Percentiles rank a stretch among this genome's conserved stretches.
These are phyloP conservation scores for Zygosaccharomyces pseudobailii DNA, from an alignment of 1,139 yeast species.

Conservation along the genomic window DNA sequence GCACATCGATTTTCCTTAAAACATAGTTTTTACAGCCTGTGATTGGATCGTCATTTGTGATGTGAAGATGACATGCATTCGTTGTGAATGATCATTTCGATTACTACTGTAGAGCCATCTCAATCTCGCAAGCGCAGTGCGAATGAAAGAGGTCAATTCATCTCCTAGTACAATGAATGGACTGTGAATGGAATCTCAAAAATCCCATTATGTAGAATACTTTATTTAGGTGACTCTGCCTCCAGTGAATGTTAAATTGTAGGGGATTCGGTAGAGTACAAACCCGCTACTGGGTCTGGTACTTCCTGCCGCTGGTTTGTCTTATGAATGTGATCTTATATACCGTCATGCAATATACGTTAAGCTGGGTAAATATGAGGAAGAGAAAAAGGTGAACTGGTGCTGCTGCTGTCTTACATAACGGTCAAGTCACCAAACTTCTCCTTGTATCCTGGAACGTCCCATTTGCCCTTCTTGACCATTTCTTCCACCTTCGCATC, in stretches of 20 bases:
- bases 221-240: no score
- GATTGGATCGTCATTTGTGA: slow-evolving; percentile 2
- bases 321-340: slow-evolving; percentile 11
- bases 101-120: no score
- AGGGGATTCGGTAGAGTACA: not conserved
- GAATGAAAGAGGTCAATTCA: no score
- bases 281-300: not conserved
- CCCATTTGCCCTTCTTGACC: slow-evolving; percentile 97
- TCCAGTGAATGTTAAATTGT: no score
- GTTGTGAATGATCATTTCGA: no score
- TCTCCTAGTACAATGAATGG: no score
- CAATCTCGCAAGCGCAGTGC: no score
- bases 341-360: slow-evolving; percentile 4
- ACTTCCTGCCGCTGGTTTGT: slow-evolving; percentile 3
- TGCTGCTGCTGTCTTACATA: slow-evolving; percentile 51
- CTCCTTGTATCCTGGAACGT: slow-evolving; percentile 96
- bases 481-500: slow-evolving; percentile 92
- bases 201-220: no score
- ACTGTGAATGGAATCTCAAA: no score
- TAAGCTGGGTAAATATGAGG: not conserved
- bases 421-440: slow-evolving; percentile 94
- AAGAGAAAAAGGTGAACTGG: not conserved
- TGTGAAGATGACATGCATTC: no score
- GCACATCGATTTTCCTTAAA: not conserved
- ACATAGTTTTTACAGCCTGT: not conserved